Evolutionary conservation across 192 early-diverging fungal species (phyloP), one percentile per base, ranked within the genome.

Genomic region (Rhizophagus sp.): DNA sequence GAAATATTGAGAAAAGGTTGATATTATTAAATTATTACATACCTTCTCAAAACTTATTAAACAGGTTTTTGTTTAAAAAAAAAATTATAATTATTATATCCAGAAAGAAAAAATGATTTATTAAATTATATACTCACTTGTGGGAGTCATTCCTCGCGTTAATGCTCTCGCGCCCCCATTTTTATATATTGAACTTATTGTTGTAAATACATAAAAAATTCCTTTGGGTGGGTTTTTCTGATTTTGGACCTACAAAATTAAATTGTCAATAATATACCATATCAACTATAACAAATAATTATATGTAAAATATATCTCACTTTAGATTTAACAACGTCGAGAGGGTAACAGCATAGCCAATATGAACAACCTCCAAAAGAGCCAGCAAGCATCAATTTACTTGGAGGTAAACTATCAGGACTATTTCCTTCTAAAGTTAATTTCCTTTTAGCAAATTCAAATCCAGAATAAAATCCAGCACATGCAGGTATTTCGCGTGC

Each of bases 401-500:
- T 66, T 11, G 87, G 83, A 24, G 88, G 83, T 13, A 93, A 82
- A n/a, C 86, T 84, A 64, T 73, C 84, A n/a, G 91, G 87, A 39
- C 84, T 81, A 8, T 87, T 72, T 6, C 87, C 85, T 24, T 69
- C 65, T 0, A 83, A 79, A 0, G 88, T 89, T n/a, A 95, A 70
- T 2, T 84, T 71, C n/a, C 96, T 88, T 85, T 95, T 96, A 62
- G 90, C 82, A 52, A 84, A 87, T 81, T 97, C 96, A 82, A 96
- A 97, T 27, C 93, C 96, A 11, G 89, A 81, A 79, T 97, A 97
- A 82, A 95, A 97, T 63, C 93, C 96, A 52, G 93, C 93, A 76
- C 96, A 94, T 2, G 90, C 95, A 17, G 95, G 95, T 25, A 94
- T 92, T 81, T 95, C 95, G 44, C 95, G 86, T 22, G 90, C 71